Base-by-base conservation (phyloP, 2,329 filamentous ascomycete species). In the Verticillium tricorpus region DNA sequence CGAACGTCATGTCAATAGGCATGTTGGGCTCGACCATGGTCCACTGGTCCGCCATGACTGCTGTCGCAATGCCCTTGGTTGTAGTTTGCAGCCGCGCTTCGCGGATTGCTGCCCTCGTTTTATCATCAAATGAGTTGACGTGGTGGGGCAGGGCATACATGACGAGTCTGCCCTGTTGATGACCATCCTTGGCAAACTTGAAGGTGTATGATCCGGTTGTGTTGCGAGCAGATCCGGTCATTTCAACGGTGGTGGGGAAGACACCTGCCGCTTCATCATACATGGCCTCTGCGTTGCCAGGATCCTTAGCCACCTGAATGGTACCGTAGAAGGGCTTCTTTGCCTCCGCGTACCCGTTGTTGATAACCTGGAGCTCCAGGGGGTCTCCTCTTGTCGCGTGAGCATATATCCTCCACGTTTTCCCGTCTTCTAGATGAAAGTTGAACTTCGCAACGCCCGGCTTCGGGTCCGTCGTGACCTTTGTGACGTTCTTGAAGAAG, bases 121-220 rank as follows among this genome's bases (percentile, higher is more conserved):
- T 74, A 1, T 74, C 67, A 66, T 92, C 85, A 64, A 98, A 93
- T 0, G 91, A 92, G 35, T 86, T 79, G 3, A 92, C 72, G 67
- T 98, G 95, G 73, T 98, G 95, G 25, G 93, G 92, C 57, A 99
- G 78, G 17, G 91, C 91, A 72, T 90, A 97, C 88, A 96, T 95
- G 65, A 95, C 80, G 25, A 97, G 79, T 63, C 80, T 83, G 17
- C 84, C 78, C 7, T 77, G 74, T 17, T 80, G 71, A 39, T 86
- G 79, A 6, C 93, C 94, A 1, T 79, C 82, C 69, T 91, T 94
- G n/a, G 79, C 76, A 78, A 91, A 98, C 0, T 77, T 76, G 62
- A 98, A 85, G 0, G 78, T 85, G 72, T 98, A 99, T 1, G 80
- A 85, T 12, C 92, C 94, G 12, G 77, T 78, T 0, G 77, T 77